Percentiles rank a stretch among this genome's conserved stretches.
These are phyloP conservation scores for Corchorus capsularis DNA, from an alignment of 345 rosid species.

Conservation along the genomic window DNA sequence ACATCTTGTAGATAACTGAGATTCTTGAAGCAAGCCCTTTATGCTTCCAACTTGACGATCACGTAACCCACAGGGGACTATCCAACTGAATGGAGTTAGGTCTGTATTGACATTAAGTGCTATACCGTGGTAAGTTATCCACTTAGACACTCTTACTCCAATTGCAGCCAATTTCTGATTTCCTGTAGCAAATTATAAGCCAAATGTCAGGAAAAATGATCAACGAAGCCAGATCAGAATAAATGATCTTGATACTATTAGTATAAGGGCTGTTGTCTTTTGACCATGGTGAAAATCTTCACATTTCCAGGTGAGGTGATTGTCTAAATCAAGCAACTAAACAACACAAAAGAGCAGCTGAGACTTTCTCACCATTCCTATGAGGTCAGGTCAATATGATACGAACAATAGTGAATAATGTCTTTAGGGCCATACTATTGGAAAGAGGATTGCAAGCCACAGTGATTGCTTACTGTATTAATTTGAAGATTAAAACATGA, in stretches of 20 bases:
- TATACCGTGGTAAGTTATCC: conserved; percentile 81
- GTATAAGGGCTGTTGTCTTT: not conserved
- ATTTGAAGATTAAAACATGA: not conserved
- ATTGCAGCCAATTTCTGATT: conserved; percentile 77
- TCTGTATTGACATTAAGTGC: conserved; percentile 85
- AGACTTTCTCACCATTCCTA: not conserved
- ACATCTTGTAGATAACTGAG: not conserved
- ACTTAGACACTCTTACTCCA: conserved; percentile 69
- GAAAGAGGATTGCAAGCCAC: not conserved
- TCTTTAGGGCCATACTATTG: not conserved
- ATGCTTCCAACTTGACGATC: conserved; percentile 70
- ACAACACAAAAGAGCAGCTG: not conserved
- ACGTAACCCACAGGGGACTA: conserved; percentile 79
- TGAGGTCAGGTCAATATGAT: not conserved
- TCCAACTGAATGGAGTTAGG: conserved; percentile 63
- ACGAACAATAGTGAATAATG: not conserved
- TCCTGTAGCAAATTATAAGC: conserved; percentile 41
- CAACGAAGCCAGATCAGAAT: not conserved
- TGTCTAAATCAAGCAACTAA: not conserved
- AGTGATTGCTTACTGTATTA: not conserved
- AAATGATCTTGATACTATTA: not conserved
- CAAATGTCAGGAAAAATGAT: conserved; percentile 10
- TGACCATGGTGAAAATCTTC: not conserved
- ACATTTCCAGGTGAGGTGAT: not conserved
- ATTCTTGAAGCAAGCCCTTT: conserved; percentile 43